Base-by-base conservation (phyloP, 345 rosid species). In the Eucalyptus regnans region DNA sequence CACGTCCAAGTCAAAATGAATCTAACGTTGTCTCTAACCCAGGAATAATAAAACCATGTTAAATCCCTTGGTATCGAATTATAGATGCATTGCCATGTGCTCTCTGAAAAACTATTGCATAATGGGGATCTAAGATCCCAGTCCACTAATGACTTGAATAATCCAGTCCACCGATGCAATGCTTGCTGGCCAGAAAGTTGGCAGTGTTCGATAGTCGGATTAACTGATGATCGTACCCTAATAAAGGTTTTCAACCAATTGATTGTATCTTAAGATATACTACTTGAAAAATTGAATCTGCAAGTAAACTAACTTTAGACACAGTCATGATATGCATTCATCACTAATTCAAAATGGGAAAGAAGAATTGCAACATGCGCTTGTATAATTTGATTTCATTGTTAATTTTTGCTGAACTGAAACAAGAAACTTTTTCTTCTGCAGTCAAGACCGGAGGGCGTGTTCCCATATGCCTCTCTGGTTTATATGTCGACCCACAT, bases 1-100 rank as follows among this genome's bases (percentile, higher is more conserved):
- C 86, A 89, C 49, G 90, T 91, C 91, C 87, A 71, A 56, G 15
- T 88, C 91, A n/a, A 12, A 41, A 71, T 44, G 58, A 90, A 33
- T 54, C 87, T 41, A 56, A 58, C 48, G 31, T 8, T 51, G 71
- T 25, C 23, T n/a, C 48, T 43, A 44, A 50, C 50, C 52, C 15
- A 50, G 5, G 7, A 20, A 86, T 50, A 54, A 25, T 23, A 50
- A 84, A 14, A 85, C 2, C 56, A 6, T 29, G 54, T 86, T 31
- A n/a, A n/a, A 51, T 16, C 41, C 1, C 46, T 51, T 0, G 27
- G 41, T 41, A 22, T 86, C 7, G 25, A 68, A 33, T 33, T 7
- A 17, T 33, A 3, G 12, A 33, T 68, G 80, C 44, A 68, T 2
- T 68, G 12, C 25, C 80, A 68, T 68, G 80, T 68, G 44, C 80